Conservation (phyloP, 805 yeast genomes). For the Millerozyma miso region DNA sequence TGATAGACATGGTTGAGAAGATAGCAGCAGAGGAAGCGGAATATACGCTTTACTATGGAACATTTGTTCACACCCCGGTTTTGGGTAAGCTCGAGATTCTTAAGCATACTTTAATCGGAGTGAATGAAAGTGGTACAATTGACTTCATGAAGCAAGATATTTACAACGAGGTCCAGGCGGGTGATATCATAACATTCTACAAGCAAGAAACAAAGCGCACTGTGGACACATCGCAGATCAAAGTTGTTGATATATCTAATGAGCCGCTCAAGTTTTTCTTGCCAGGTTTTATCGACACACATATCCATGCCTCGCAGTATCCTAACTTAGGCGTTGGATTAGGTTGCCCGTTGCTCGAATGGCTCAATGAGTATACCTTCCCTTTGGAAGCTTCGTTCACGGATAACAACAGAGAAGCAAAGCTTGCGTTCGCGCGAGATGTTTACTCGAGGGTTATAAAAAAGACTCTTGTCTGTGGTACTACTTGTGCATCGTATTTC, state of each 20-base stretch:
- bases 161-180: slow-evolving; percentile 9
- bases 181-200: slow-evolving; percentile 16
- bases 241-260: slow-evolving; percentile 23
- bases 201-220: slow-evolving; percentile 4
- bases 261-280: slow-evolving; percentile 56
- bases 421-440: slow-evolving; percentile 48
- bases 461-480: slow-evolving; percentile 73
- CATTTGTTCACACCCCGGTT: slow-evolving; percentile 67
- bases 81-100: slow-evolving; percentile 55
- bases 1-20: not conserved
- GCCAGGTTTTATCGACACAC: slow-evolving; percentile 45
- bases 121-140: slow-evolving; percentile 53
- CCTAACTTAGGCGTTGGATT: slow-evolving; percentile 64
- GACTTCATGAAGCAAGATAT: slow-evolving; percentile 25
- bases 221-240: slow-evolving; percentile 17
- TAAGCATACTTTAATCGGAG: slow-evolving; percentile 58
- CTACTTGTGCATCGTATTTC: slow-evolving; percentile 89
- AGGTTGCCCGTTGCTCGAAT: slow-evolving; percentile 76
- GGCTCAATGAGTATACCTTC: slow-evolving; percentile 86
- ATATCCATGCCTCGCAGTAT: slow-evolving; percentile 43
- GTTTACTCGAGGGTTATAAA: slow-evolving; percentile 67
- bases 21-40: slow-evolving; percentile 14
- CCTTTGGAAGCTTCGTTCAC: slow-evolving; percentile 73
- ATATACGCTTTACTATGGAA: slow-evolving; percentile 58
- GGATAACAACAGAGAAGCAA: slow-evolving; percentile 32